Conservation (phyloP, 1,284 basidiomycete species). For the Binderoboletus segoi region DNA sequence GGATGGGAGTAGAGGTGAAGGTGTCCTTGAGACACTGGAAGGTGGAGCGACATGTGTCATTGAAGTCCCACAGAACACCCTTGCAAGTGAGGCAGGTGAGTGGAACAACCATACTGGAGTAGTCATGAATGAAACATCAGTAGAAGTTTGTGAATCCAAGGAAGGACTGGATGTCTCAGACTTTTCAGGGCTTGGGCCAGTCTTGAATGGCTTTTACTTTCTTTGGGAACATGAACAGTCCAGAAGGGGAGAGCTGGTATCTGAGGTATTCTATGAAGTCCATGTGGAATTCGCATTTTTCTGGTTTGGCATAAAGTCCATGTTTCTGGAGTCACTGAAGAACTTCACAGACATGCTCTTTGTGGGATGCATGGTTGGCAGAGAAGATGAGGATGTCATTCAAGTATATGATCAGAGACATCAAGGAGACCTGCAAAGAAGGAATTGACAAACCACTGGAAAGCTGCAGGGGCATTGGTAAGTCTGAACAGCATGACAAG, state of each 20-base stretch:
- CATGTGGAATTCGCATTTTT: constrained; percentile 35
- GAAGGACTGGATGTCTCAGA: too few species aligned
- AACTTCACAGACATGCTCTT: constrained; percentile 31
- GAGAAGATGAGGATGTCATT: neutral
- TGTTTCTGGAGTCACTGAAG: constrained; percentile 26
- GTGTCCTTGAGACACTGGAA: neutral
- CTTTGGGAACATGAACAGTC: too few species aligned
- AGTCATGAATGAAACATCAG: neutral
- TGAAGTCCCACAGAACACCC: neutral
- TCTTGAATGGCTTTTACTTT: too few species aligned
- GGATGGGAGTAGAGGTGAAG: neutral
- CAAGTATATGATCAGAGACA: neutral
- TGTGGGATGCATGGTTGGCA: constrained; percentile 18
- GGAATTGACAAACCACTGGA: too few species aligned
- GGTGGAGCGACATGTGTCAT: neutral
- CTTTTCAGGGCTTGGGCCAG: too few species aligned
- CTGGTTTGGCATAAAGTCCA: constrained; percentile 16
- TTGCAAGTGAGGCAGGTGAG: neutral
- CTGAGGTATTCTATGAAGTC: constrained; percentile 32
- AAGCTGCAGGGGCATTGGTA: too few species aligned
- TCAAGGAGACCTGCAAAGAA: neutral
- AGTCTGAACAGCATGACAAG: too few species aligned
- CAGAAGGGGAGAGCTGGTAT: neutral
- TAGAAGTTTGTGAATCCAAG: neutral
- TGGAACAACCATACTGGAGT: neutral